Conservation (phyloP, 352 stramenopile genomes). For the Thalassiosira livingstoniorum region DNA sequence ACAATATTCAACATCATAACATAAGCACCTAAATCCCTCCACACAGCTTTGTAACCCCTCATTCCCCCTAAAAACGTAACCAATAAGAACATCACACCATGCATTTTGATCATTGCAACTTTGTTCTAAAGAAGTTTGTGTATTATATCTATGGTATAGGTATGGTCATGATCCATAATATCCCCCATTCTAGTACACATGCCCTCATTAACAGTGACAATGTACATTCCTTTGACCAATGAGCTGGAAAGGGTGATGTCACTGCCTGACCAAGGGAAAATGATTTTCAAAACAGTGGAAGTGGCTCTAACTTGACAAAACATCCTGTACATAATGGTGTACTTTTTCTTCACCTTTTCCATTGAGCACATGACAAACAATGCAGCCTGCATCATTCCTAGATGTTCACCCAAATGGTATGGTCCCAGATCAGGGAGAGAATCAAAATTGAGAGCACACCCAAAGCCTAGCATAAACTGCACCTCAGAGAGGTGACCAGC, state of each 20-base stretch:
- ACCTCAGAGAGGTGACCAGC: not conserved
- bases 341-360: slow-evolving; percentile 5
- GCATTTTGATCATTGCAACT: too few species aligned
- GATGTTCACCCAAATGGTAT: not conserved
- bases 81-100: slow-evolving; percentile 9
- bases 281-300: slow-evolving; percentile 24
- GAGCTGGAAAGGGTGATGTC: slow-evolving; percentile 33
- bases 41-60: slow-evolving; percentile 15
- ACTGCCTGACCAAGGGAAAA: slow-evolving; percentile 1
- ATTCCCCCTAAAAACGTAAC: slow-evolving; percentile 11
- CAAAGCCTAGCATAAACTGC: slow-evolving; percentile 2
- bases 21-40: slow-evolving; percentile 20
- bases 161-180: slow-evolving; percentile 6
- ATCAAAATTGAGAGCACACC: not conserved
- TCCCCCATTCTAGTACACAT: slow-evolving; percentile 7
- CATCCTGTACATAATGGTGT: slow-evolving; percentile 6
- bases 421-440: slow-evolving; percentile 1
- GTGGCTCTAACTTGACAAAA: slow-evolving; percentile 5
- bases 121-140: not conserved
- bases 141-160: slow-evolving; percentile 6
- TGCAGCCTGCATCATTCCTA: slow-evolving; percentile 8
- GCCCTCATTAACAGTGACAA: slow-evolving; percentile 19
- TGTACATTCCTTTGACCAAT: not conserved
- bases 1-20: slow-evolving; percentile 22
- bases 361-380: slow-evolving; percentile 17